phyloP scores from a whole-genome alignment of 139 green algal species.

The Mesostigma viride region DNA sequence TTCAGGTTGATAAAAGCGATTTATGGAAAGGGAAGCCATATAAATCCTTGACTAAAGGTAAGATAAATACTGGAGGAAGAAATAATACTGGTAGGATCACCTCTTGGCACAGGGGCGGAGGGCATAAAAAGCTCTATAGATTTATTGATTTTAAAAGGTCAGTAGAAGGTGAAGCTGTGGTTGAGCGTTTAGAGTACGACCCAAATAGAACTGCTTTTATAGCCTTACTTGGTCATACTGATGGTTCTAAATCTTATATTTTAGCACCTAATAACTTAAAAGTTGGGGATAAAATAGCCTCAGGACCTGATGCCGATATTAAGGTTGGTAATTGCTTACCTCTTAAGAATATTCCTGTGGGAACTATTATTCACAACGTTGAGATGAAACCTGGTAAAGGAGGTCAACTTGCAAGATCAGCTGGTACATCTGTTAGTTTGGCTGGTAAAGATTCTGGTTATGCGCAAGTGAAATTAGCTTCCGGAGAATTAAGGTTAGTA shows the following conservation, averaged over 20 bases:
- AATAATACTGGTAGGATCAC: conserved; percentile 51
- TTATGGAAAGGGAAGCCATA: conserved; percentile 41
- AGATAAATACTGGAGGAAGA: conserved; percentile 27
- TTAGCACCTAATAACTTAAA: conserved; percentile 46
- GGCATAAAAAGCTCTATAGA: conserved; percentile 51
- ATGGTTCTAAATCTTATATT: conserved; percentile 60
- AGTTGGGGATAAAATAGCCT: conserved; percentile 43
- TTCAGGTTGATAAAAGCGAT: conserved; percentile 47
- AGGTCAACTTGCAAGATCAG: conserved; percentile 51
- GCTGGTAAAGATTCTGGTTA: conserved; percentile 56
- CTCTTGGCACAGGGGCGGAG: conserved; percentile 44
- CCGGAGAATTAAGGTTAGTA: conserved; percentile 54
- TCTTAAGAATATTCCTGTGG: conserved; percentile 53
- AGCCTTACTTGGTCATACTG: conserved; percentile 51
- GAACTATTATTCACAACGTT: conserved; percentile 58
- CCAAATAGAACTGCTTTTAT: conserved; percentile 49
- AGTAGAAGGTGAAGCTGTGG: conserved; percentile 35
- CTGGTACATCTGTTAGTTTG: conserved; percentile 47
- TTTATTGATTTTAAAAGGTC: conserved; percentile 47
- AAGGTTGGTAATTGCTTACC: conserved; percentile 48
- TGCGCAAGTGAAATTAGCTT: conserved; percentile 49
- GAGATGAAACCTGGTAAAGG: conserved; percentile 51
- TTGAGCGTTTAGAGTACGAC: conserved; percentile 44
- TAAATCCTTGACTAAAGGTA: conserved; percentile 41
- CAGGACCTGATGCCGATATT: conserved; percentile 44